Base-by-base conservation (phyloP, 2,329 filamentous ascomycete genomes). In the Didymella exigua region DNA sequence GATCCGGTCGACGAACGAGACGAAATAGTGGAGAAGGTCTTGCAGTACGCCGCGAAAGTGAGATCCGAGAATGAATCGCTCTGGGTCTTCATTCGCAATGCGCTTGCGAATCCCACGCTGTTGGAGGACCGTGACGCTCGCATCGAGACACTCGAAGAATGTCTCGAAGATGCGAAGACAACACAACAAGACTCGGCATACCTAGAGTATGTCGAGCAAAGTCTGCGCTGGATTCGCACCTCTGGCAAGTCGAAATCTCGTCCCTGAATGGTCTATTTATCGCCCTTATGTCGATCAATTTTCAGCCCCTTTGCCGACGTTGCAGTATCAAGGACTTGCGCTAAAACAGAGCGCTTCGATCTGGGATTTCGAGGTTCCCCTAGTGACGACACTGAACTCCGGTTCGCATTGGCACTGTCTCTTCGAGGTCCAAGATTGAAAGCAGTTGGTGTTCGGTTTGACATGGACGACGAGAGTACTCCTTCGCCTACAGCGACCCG, bases 51-150 rank as follows among this genome's bases (percentile, higher is more conserved):
- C 0, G 50, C 63, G 2, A 62, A 52, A 18, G 49, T 75, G 7
- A 45, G 49, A 2, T 53, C 58, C 18, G 51, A 61, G 24, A 63
- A 73, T 21, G 72, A 73, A 43, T 72, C 73, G 3, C 19, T 73
- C 5, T 76, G 73, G 73, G 53, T 65, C 2, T 76, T 75, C 33
- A 38, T 75, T 11, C 65, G 69, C 18, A 65, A 53, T 10, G 59
- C 53, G 4, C 23, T 74, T 6, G 60, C 60, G 2, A 62, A 65
- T 42, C 56, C 58, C 3, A 36, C 56, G 7, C 34, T 66, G 26
- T 47, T 58, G 33, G 46, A 49, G 10, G 52, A 58, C 5, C 50
- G 47, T 29, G 33, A 33, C 19, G 49, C 50, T n/a, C 30, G 56
- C 13, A 43, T 57, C 18, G 30, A 58, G 23, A 45, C 18, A 18